Evolutionary conservation across 495 filamentous ascomycete genomes (phyloP).

Genomic region (Gamarada debralockiae): DNA sequence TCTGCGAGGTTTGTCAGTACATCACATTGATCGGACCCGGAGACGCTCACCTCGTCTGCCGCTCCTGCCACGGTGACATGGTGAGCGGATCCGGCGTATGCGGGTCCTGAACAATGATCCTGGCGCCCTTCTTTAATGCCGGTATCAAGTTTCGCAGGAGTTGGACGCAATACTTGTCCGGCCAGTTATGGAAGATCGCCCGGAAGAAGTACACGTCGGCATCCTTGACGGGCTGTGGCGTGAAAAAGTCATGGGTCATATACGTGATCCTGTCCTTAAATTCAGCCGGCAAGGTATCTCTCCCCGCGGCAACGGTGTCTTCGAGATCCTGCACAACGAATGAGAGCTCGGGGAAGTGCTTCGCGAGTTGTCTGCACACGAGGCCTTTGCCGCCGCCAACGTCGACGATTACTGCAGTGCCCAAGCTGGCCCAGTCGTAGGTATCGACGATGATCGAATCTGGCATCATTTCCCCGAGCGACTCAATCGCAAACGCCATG

Average conservation of each 20-base stretch:
- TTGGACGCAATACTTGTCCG: neutral
- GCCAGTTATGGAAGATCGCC: constrained; percentile 41
- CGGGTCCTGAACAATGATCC: too few relatives aligned
- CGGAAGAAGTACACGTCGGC: constrained; percentile 37
- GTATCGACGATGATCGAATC: too few relatives aligned
- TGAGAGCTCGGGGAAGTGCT: constrained; percentile 35
- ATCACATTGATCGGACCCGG: too few relatives aligned
- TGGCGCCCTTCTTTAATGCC: too few relatives aligned
- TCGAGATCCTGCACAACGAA: constrained; percentile 52
- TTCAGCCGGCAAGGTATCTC: constrained; percentile 20
- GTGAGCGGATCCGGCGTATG: too few relatives aligned
- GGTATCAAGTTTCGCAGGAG: neutral
- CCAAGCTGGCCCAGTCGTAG: neutral
- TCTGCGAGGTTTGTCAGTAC: too few relatives aligned
- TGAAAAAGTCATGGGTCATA: constrained; percentile 49
- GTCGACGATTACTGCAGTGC: neutral
- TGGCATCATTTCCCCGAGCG: neutral
- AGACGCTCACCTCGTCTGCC: too few relatives aligned
- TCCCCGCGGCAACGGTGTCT: constrained; percentile 34
- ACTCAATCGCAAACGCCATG: too few relatives aligned
- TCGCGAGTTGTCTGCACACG: constrained; percentile 41
- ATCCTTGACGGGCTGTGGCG: constrained; percentile 39
- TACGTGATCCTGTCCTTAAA: constrained; percentile 34
- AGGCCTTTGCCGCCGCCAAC: constrained; percentile 51
- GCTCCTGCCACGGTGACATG: too few relatives aligned